Percentiles rank a stretch among this genome's conserved stretches.
These are phyloP conservation scores for Huntiella savannae DNA, from an alignment of 2,329 filamentous ascomycete genomes.

Conservation along the genomic window DNA sequence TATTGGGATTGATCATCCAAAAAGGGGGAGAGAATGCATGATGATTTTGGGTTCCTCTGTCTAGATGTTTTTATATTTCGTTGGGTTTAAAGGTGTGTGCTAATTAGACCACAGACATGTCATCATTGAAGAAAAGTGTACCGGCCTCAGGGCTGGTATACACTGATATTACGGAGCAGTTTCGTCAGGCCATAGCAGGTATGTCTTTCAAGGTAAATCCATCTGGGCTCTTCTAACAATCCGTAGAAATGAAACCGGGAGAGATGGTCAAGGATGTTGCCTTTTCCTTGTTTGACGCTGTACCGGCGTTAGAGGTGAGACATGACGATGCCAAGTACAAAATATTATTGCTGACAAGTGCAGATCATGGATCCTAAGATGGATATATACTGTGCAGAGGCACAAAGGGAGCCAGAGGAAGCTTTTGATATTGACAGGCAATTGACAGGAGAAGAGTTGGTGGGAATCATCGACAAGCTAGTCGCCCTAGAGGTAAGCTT, in stretches of 20 bases:
- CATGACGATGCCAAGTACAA: not conserved
- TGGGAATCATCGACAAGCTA: constrained; percentile 89
- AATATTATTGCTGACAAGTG: not conserved
- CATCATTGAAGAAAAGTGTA: too few relatives aligned
- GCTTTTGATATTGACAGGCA: constrained; percentile 54
- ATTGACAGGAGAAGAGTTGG: constrained; percentile 56
- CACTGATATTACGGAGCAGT: constrained; percentile 9
- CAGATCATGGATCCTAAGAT: constrained; percentile 99
- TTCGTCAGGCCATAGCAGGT: constrained; percentile 9
- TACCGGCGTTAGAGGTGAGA: constrained; percentile 59
- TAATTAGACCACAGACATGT: too few relatives aligned
- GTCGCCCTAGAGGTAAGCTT: constrained; percentile 60
- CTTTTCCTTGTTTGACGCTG: constrained; percentile 88
- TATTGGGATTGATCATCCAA: too few relatives aligned
- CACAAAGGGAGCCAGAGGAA: constrained; percentile 66
- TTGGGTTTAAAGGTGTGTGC: too few relatives aligned
- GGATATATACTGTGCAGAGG: constrained; percentile 74
- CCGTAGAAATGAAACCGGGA: constrained; percentile 24
- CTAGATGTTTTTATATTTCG: too few relatives aligned
- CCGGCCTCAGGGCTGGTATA: constrained; percentile 8
- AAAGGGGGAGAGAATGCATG: too few relatives aligned
- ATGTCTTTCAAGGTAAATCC: not conserved
- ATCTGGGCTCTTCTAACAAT: not conserved
- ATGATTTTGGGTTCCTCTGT: too few relatives aligned
- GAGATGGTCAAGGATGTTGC: constrained; percentile 83